Base-by-base conservation (phyloP, 1,284 basidiomycete genomes). In the Vanrija sp. region DNA sequence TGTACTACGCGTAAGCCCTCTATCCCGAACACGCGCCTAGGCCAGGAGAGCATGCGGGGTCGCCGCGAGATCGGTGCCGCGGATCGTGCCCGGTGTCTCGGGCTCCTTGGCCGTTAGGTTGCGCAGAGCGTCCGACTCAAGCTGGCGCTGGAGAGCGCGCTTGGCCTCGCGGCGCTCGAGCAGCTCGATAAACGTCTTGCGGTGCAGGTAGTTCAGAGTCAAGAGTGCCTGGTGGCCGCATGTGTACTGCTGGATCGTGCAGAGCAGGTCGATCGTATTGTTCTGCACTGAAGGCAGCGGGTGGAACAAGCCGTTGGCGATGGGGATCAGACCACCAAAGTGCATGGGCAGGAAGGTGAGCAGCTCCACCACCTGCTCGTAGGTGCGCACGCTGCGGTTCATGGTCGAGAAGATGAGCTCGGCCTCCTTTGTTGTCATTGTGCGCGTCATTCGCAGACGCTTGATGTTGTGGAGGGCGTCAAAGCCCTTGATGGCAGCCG, bases 241-340 rank as follows among this genome's bases (percentile, higher is more conserved):
- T 15, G 88, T 83, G 69, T 87, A 86, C 34, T 80, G 75, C 52
- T 90, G 84, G 34, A 97, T 72, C 54, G 85, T 85, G 65, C 89
- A 86, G 62, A 97, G 84, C 44, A 96, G 80, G 57, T 93, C 89
- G 19, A 97, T 83, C 0, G 89, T 87, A 16, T 84, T 79, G 29
- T 90, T 86, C 34, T 92, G 84, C 25, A 95, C 84, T 10, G 77
- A 71, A 60, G 87, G 82, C 38, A 82, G 82, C 42, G 90, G 88
- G 76, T 98, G 94, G 76, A 97, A 92, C 4, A 98, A 79, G 1
- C 91, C 89, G 72, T 94, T 91, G 21, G 87, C 87, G 25, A 98
- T 78, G 12, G 91, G 88, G 25, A 89, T 78, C 40, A 98, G 78
- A 0, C 95, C 95, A 39, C 91, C 90, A 6, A 82, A 80, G 65